Evolutionary conservation across 257 asterid genomes (phyloP).

Genomic region (Solanum infundibuliforme): DNA sequence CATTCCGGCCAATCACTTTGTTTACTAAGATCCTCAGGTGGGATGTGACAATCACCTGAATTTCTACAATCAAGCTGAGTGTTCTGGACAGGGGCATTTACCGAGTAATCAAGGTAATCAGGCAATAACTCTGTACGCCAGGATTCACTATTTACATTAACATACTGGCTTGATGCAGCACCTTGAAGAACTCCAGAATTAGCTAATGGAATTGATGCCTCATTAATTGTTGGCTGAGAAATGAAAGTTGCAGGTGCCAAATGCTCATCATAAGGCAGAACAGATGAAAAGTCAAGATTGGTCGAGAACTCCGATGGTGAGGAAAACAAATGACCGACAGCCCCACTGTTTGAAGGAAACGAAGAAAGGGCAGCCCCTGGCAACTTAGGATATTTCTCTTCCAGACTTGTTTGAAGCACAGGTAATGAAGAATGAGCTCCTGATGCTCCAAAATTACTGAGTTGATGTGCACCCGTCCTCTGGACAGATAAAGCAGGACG

Average conservation of each 20-base stretch:
- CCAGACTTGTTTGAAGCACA: conserved; percentile 25
- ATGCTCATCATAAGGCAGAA: conserved; percentile 35
- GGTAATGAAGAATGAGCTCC: conserved; percentile 50
- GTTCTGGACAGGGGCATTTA: conserved; percentile 27
- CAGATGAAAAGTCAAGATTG: conserved; percentile 51
- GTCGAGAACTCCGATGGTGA: conserved; percentile 45
- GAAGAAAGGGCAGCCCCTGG: conserved; percentile 23
- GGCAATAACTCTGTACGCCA: conserved; percentile 51
- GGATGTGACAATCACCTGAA: neutral
- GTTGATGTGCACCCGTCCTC: conserved; percentile 35
- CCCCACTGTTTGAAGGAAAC: conserved; percentile 40
- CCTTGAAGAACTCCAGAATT: conserved; percentile 41
- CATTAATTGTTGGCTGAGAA: conserved; percentile 41
- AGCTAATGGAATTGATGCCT: conserved; percentile 29
- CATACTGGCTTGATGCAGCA: conserved; percentile 34
- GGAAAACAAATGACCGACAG: conserved; percentile 40
- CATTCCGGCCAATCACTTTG: conserved; percentile 60
- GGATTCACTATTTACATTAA: conserved; percentile 23
- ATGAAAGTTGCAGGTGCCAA: conserved; percentile 37
- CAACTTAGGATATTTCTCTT: conserved; percentile 26
- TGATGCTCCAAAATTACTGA: conserved; percentile 41
- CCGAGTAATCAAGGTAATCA: conserved; percentile 44
- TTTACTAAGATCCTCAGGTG: conserved; percentile 9
- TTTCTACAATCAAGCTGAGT: conserved; percentile 28
- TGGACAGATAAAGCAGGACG: conserved; percentile 47